Percentiles rank a stretch among this genome's conserved stretches.
Conservation (phyloP, 371 early-diverging fungal species). For the Aphelidium insulamus region DNA sequence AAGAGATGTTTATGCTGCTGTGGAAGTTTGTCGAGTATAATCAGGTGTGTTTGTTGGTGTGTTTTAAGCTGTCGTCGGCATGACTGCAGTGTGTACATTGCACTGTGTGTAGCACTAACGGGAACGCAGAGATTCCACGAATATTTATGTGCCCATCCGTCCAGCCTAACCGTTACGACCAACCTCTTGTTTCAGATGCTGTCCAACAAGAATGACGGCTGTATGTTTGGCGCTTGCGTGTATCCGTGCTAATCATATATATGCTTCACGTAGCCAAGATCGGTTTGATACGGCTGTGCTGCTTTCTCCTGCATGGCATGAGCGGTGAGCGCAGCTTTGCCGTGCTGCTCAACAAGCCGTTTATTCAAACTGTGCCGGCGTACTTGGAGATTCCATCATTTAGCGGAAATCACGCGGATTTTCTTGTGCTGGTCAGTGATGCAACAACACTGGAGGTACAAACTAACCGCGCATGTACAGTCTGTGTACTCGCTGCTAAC, state of each 20-base stretch:
- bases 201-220: no score
- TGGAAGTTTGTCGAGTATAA: constrained; percentile 63
- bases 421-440: constrained; percentile 35
- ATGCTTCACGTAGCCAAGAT: constrained; percentile 46
- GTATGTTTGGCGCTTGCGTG: no score
- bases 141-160: no score
- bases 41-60: constrained; percentile 16
- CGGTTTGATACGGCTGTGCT: constrained; percentile 52
- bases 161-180: no score
- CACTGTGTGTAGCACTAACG: no score
- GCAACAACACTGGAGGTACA: neutral
- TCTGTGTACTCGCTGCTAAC: constrained; percentile 48
- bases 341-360: constrained; percentile 44
- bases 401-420: constrained; percentile 58
- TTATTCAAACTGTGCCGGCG: constrained; percentile 39
- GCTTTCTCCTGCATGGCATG: constrained; percentile 55
- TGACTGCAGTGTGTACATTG: no score
- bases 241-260: no score
- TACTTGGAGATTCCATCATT: constrained; percentile 43
- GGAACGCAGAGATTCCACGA: no score
- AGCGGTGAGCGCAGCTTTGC: constrained; percentile 56
- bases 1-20: constrained; percentile 55
- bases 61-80: neutral
- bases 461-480: constrained; percentile 8
- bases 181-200: no score